Conservation (phyloP, 1,284 basidiomycete species). For the Sporisorium exsertum region DNA sequence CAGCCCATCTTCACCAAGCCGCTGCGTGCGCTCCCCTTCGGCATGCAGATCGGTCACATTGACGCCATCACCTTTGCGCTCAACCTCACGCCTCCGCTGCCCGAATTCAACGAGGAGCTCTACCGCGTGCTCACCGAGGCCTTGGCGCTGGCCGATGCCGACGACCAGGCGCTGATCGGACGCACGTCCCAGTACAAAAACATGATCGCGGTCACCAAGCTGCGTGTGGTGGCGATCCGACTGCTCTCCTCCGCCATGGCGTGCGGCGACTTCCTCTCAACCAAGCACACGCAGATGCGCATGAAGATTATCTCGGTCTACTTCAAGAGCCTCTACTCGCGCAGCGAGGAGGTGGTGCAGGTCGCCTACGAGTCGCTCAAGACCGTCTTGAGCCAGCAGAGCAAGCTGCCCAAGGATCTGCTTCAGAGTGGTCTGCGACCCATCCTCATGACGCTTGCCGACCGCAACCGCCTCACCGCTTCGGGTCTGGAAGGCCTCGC, state of each 20-base stretch:
- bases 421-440: conserved; percentile 94
- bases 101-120: conserved; percentile 91
- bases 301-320: conserved; percentile 94
- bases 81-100: conserved; percentile 83
- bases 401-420: conserved; percentile 92
- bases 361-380: conserved; percentile 94
- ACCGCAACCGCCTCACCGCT: conserved; percentile 93
- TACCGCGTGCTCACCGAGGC: conserved; percentile 93
- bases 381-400: conserved; percentile 86
- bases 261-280: conserved; percentile 81
- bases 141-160: conserved; percentile 93
- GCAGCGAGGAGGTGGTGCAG: conserved; percentile 91
- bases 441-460: conserved; percentile 97
- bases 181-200: conserved; percentile 82
- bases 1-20: conserved; percentile 95
- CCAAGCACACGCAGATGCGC: conserved; percentile 64
- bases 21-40: conserved; percentile 92
- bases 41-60: conserved; percentile 97
- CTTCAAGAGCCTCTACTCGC: conserved; percentile 98
- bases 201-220: conserved; percentile 83
- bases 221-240: conserved; percentile 95
- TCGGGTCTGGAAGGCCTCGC: conserved; percentile 92
- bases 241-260: conserved; percentile 94
- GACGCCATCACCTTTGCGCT: conserved; percentile 93
- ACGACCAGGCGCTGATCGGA: conserved; percentile 84